These are phyloP conservation scores for Solanum okadae DNA, from an alignment of 257 asterid genomes.

Conservation along the genomic window DNA sequence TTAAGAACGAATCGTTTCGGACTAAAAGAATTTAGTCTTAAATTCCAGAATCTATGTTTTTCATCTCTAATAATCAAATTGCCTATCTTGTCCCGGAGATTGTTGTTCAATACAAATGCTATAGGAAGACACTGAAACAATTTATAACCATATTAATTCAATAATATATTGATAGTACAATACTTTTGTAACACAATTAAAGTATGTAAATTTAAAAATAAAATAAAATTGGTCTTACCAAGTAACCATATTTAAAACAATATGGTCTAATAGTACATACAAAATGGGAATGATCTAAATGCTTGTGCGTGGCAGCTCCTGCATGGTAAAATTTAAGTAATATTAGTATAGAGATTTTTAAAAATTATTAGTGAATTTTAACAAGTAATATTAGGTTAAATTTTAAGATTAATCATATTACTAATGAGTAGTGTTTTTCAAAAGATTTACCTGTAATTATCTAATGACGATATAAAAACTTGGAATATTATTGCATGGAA, in stretches of 20 bases:
- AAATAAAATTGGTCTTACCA: not conserved
- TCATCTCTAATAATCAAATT: not conserved
- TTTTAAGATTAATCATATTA: no score
- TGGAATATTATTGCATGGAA: not conserved
- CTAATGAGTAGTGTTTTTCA: not conserved
- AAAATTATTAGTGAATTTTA: not conserved
- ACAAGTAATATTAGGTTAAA: not conserved
- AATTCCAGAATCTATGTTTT: not conserved
- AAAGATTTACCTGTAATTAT: no score
- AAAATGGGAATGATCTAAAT: not conserved
- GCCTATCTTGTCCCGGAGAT: not conserved
- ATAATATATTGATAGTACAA: no score
- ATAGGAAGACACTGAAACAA: not conserved
- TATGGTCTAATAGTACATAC: not conserved
- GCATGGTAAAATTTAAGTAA: not conserved
- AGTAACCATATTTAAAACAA: not conserved
- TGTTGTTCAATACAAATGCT: not conserved
- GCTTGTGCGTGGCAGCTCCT: not conserved
- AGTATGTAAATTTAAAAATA: not conserved
- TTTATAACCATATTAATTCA: not conserved
- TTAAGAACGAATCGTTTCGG: not conserved
- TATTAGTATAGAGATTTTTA: not conserved
- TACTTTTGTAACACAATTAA: not conserved
- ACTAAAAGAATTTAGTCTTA: not conserved
- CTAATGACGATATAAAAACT: not conserved